Evolutionary conservation across 805 yeast genomes (phyloP), one percentile per base, ranked within the genome.

Genomic region (Lachancea meyersii): DNA sequence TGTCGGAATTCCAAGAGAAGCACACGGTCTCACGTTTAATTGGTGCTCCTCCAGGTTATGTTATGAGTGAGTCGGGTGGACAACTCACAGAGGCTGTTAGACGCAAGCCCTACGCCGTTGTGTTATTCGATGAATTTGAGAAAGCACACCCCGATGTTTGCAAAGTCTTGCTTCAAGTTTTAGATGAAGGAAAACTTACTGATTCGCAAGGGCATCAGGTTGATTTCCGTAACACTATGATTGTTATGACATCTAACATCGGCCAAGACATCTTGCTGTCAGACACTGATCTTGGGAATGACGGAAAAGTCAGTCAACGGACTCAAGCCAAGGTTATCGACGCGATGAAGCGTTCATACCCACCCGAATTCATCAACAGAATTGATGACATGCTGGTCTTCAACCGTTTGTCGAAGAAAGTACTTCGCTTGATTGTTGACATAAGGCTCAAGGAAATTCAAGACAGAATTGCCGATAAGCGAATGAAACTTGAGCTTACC

Each of bases 31-130:
- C 96, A 35, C 77, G 97, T 49, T 73, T 91, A 49, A 88, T 91
- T 53, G 98, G 98, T 40, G 93, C 97, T 1, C 98, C 98, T 4
- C 98, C 98, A 23, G 97, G 97, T 6, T 91, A 91, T 61, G 96
- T 91, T 18, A 93, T 96, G 41, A 89, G 88, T 66, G 98, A 91
- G 58, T 70, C 77, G 31, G 85, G 88, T 60, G 98, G 98, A 40
- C 97, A 93, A 64, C 71, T 93, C 49, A 93, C 98, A 1, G 97
- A 93, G 64, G 95, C 96, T 5, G 94, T 93, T 8, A 77, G 96
- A 59, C 76, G 97, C 55, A 89, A 88, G 57, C 98, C 98, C 7
- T 91, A 91, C 53, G 75, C 97, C 1, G 96, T 91, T 21, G 83
- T 91, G 1, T 67, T 91, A 45, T 93, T 91, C 61, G 98, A 91